Percentiles rank a stretch among this genome's conserved stretches.
Evolutionary conservation across 2,329 filamentous ascomycete genomes (phyloP).

Genomic region (Stagonosporopsis chrysanthemi): DNA sequence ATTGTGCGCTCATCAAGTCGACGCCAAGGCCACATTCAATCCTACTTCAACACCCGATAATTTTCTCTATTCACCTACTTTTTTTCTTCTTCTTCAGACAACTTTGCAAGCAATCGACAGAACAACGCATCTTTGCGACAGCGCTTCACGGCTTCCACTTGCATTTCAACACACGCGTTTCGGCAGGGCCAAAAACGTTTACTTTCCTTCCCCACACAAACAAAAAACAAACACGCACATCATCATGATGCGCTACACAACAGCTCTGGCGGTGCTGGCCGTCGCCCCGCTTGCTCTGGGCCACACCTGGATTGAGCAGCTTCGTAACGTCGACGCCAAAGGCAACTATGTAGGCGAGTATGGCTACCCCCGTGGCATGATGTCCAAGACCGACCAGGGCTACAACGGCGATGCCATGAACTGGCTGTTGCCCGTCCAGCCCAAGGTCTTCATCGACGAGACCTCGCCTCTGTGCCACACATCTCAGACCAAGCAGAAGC

Average conservation of each 20-base stretch:
- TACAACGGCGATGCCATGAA: slow-evolving; percentile 68
- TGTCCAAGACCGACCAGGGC: slow-evolving; percentile 62
- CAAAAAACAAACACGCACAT: slow-evolving; percentile 5
- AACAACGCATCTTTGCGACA: slow-evolving; percentile 7
- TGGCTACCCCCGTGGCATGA: slow-evolving; percentile 79
- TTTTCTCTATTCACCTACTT: slow-evolving; percentile 12
- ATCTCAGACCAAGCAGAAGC: slow-evolving; percentile 63
- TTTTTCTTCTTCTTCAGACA: slow-evolving; percentile 5
- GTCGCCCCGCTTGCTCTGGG: slow-evolving; percentile 31
- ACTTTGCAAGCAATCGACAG: slow-evolving; percentile 6
- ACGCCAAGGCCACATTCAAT: slow-evolving; percentile 25
- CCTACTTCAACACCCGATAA: slow-evolving; percentile 16
- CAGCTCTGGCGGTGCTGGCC: slow-evolving; percentile 28
- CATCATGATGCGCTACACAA: slow-evolving; percentile 30
- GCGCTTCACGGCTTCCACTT: slow-evolving; percentile 5
- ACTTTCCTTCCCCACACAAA: slow-evolving; percentile 9
- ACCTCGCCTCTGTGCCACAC: slow-evolving; percentile 69
- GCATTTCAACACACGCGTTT: slow-evolving; percentile 10
- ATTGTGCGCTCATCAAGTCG: slow-evolving; percentile 28
- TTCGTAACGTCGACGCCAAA: slow-evolving; percentile 73
- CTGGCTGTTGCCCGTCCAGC: slow-evolving; percentile 60
- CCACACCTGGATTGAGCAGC: slow-evolving; percentile 85
- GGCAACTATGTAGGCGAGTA: slow-evolving; percentile 74
- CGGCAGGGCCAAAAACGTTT: slow-evolving; percentile 17
- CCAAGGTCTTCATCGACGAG: slow-evolving; percentile 56